Conservation (phyloP, 176 grass and related monocot genomes). For the Oryza australiensis region DNA sequence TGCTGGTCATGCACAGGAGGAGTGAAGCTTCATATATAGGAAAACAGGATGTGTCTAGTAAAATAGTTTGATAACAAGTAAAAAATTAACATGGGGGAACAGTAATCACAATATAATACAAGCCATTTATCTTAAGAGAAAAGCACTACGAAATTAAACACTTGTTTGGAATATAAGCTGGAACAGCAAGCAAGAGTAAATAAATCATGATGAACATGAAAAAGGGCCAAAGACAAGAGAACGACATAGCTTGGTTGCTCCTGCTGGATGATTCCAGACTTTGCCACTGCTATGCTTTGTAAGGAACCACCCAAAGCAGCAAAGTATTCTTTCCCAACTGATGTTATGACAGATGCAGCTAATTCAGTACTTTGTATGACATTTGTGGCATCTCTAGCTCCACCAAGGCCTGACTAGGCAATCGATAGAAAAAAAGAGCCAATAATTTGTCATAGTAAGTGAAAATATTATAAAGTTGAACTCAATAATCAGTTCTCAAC, state of each 20-base stretch:
- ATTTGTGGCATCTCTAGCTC: conserved; percentile 98
- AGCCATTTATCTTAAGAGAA: conserved; percentile 17
- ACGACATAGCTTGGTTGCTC: conserved; percentile 73
- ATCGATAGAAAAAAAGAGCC: conserved; percentile 9
- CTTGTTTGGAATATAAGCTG: not conserved
- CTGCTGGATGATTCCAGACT: conserved; percentile 93
- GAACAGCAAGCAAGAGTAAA: conserved; percentile 4
- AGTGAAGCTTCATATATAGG: not conserved
- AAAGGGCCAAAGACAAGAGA: conserved; percentile 22
- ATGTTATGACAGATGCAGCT: conserved; percentile 78
- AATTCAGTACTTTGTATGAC: conserved; percentile 75
- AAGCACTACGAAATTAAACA: not conserved
- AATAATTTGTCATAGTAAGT: not conserved
- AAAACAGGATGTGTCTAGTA: conserved; percentile 1
- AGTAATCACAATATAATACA: not conserved
- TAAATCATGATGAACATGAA: not conserved
- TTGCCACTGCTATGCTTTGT: conserved; percentile 83
- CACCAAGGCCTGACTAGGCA: conserved; percentile 81
- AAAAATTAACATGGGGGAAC: not conserved
- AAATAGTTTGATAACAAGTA: not conserved
- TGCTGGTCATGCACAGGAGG: not conserved
- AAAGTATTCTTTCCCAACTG: conserved; percentile 85
- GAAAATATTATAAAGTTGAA: not conserved
- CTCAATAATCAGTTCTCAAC: not conserved
- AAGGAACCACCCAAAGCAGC: conserved; percentile 87